Evolutionary conservation across 306 rosid genomes (phyloP).

Genomic region (Medicago lupulina): DNA sequence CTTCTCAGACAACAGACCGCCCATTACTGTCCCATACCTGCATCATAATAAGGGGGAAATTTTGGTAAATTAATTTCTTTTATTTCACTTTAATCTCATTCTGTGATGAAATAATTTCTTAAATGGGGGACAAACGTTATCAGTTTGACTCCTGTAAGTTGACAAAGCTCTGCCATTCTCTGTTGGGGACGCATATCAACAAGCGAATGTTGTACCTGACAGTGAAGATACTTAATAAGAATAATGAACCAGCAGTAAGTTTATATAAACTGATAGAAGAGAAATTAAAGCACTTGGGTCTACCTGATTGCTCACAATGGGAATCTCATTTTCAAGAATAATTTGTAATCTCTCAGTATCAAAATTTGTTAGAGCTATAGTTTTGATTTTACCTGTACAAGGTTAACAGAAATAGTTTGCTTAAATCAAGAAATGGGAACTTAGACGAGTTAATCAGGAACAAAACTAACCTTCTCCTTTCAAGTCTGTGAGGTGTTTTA

Average conservation of each 20-base stretch:
- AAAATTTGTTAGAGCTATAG: constrained; percentile 85
- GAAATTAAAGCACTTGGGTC: constrained; percentile 21
- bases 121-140: constrained; percentile 56
- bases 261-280: constrained; percentile 3
- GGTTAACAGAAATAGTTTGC: constrained; percentile 42
- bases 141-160: constrained; percentile 92
- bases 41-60: constrained; percentile 41
- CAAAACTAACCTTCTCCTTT: constrained; percentile 75
- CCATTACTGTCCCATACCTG: constrained; percentile 98
- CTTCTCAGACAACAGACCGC: constrained; percentile 93
- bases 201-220: constrained; percentile 90
- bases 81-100: constrained; percentile 26
- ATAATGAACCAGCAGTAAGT: constrained; percentile 15
- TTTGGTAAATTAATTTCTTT: not conserved
- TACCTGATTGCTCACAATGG: constrained; percentile 98
- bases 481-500: constrained; percentile 91
- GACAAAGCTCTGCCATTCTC: constrained; percentile 90
- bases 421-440: constrained; percentile 47
- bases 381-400: constrained; percentile 87
- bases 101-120: not conserved
- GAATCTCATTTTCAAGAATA: constrained; percentile 89
- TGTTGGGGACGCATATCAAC: constrained; percentile 97
- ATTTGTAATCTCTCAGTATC: constrained; percentile 89
- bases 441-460: constrained; percentile 19
- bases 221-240: constrained; percentile 6